Conservation (phyloP, 2,329 filamentous ascomycete genomes). For the Aspergillus neoniger region DNA sequence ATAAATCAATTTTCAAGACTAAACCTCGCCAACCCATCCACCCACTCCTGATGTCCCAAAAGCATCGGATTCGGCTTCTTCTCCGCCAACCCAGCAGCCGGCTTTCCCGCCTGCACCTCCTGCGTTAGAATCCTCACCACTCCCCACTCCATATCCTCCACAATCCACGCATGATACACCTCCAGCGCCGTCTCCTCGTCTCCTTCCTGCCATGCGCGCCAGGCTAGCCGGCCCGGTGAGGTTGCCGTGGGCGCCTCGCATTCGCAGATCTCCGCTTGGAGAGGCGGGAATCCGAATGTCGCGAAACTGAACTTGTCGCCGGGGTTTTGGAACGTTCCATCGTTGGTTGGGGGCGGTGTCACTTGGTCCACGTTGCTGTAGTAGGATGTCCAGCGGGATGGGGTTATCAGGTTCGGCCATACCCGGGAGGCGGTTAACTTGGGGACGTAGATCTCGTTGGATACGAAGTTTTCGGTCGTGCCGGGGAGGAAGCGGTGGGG, state of each 20-base stretch:
- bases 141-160: conserved; percentile 9
- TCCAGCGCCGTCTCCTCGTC: conserved; percentile 9
- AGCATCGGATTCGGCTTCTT: conserved; percentile 11
- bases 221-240: conserved; percentile 1
- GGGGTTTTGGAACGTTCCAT: not conserved
- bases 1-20: conserved; percentile 36
- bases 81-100: conserved; percentile 2
- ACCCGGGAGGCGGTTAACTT: not conserved
- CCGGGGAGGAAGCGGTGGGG: conserved; percentile 10
- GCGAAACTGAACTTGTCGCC: conserved; percentile 8
- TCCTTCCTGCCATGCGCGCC: conserved; percentile 11
- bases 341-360: not conserved
- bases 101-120: conserved; percentile 11
- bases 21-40: conserved; percentile 37
- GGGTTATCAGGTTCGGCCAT: not conserved
- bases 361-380: conserved; percentile 11
- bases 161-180: conserved; percentile 12
- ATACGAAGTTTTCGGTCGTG: conserved; percentile 13
- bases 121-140: conserved; percentile 7
- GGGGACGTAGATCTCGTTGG: conserved; percentile 10
- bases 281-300: conserved; percentile 11
- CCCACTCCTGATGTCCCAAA: conserved; percentile 10
- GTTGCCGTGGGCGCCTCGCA: conserved; percentile 1
- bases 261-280: not conserved
- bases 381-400: conserved; percentile 4